Conservation (phyloP, 495 filamentous ascomycete species). For the Talaromyces wortmannii region DNA sequence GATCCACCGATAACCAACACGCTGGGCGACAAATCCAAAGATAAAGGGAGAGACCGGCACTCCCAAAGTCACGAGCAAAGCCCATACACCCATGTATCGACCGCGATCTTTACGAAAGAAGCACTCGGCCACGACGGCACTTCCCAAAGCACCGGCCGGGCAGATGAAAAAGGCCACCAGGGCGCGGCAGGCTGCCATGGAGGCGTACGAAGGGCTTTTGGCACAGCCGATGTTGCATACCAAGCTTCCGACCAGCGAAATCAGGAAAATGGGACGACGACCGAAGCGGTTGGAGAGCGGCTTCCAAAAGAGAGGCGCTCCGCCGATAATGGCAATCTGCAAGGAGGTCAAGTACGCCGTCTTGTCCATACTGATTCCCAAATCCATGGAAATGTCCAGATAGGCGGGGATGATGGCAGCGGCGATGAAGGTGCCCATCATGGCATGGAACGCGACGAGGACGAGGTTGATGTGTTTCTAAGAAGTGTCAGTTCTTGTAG, state of each 20-base stretch:
- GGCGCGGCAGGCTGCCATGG: conserved; percentile 21
- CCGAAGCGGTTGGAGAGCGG: conserved; percentile 36
- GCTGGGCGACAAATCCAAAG: conserved; percentile 23
- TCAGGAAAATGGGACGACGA: conserved; percentile 25
- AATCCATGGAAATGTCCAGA: conserved; percentile 20
- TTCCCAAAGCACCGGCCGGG: conserved; percentile 31
- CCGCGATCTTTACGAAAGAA: conserved; percentile 39
- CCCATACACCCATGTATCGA: conserved; percentile 42
- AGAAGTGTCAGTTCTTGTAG: neutral
- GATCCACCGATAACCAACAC: conserved; percentile 18
- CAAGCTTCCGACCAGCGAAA: conserved; percentile 21
- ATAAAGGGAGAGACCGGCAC: conserved; percentile 24
- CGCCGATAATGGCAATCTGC: conserved; percentile 29
- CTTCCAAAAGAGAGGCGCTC: conserved; percentile 28
- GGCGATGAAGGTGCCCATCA: conserved; percentile 36
- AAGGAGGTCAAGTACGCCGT: conserved; percentile 27
- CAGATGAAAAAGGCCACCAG: conserved; percentile 32
- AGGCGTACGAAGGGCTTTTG: conserved; percentile 11
- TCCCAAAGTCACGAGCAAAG: conserved; percentile 30
- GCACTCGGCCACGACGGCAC: conserved; percentile 40
- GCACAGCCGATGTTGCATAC: conserved; percentile 25
- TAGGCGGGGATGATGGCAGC: conserved; percentile 34
- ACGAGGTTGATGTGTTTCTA: conserved; percentile 33
- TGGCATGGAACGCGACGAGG: conserved; percentile 33
- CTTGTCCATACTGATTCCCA: conserved; percentile 17